A percentile compares a stretch with the other conserved stretches of the same genome.
Evolutionary conservation across 805 yeast species (phyloP).

Genomic region (Teunomyces barrocoloradensis): DNA sequence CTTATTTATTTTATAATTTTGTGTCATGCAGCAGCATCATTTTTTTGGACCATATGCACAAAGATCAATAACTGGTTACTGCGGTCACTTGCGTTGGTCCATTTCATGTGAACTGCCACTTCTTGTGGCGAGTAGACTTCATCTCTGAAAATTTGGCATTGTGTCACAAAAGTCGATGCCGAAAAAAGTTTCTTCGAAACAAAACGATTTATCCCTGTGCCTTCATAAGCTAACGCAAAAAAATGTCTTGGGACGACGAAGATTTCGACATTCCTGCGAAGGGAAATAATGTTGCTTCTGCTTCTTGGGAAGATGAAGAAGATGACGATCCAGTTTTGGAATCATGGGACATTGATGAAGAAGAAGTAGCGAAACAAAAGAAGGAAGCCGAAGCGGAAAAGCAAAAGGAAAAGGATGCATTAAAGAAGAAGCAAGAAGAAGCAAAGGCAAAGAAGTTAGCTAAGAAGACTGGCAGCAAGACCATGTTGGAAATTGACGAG

Average conservation of each 20-base stretch:
- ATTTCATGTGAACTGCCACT: not conserved
- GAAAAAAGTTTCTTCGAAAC: constrained; percentile 4
- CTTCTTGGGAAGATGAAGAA: constrained; percentile 81
- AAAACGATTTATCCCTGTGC: not conserved
- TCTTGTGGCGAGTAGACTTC: not conserved
- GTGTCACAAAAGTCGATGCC: constrained; percentile 3
- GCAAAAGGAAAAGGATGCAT: constrained; percentile 43
- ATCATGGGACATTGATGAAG: constrained; percentile 86
- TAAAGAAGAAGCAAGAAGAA: constrained; percentile 40
- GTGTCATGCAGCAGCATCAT: not conserved
- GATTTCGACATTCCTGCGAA: constrained; percentile 70
- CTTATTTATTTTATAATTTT: not conserved
- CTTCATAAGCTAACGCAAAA: not conserved
- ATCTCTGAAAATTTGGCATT: not conserved
- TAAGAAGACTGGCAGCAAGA: constrained; percentile 36
- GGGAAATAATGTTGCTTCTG: constrained; percentile 44
- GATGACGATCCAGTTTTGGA: constrained; percentile 75
- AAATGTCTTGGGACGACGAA: constrained; percentile 79
- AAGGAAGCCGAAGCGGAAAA: constrained; percentile 41
- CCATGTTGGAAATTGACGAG: constrained; percentile 56
- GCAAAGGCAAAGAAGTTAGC: constrained; percentile 49
- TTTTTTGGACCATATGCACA: too few species aligned
- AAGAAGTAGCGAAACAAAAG: constrained; percentile 56
- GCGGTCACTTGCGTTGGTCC: not conserved
- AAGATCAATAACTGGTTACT: not conserved